phyloP scores from a whole-genome alignment of 768 basidiomycete species.

The Boletus tylopilopsis region DNA sequence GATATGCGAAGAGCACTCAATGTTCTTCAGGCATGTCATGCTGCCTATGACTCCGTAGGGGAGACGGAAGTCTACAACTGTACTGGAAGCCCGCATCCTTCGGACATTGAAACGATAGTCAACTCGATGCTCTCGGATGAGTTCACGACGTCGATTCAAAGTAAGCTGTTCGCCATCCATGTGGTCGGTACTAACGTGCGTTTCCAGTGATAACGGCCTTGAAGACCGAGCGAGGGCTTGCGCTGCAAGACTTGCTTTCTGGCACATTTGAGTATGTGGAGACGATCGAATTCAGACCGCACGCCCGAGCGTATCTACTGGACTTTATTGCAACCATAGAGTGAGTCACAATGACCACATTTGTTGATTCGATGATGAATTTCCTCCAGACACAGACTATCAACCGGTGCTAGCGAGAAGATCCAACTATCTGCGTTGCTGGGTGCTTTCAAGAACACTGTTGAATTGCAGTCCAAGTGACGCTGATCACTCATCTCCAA shows the following conservation, averaged over 20 bases:
- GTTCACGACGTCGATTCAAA: slow-evolving; percentile 86
- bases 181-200: neutral
- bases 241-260: slow-evolving; percentile 88
- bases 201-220: slow-evolving; percentile 74
- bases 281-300: slow-evolving; percentile 79
- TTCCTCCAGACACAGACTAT: slow-evolving; percentile 72
- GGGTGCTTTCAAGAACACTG: slow-evolving; percentile 90
- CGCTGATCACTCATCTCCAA: neutral
- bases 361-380: neutral
- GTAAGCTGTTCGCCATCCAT: slow-evolving; percentile 38
- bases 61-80: slow-evolving; percentile 95
- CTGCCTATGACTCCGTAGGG: slow-evolving; percentile 85
- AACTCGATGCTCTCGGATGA: slow-evolving; percentile 95
- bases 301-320: slow-evolving; percentile 85
- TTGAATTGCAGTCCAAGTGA: slow-evolving; percentile 64
- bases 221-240: slow-evolving; percentile 90
- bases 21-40: slow-evolving; percentile 96
- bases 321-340: slow-evolving; percentile 95
- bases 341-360: slow-evolving; percentile 44
- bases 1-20: slow-evolving; percentile 98
- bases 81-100: slow-evolving; percentile 94
- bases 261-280: slow-evolving; percentile 91
- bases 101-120: slow-evolving; percentile 90
- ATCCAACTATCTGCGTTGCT: slow-evolving; percentile 90
- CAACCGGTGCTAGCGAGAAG: slow-evolving; percentile 91